Percentiles rank a stretch among this genome's conserved stretches.
phyloP scores from a whole-genome alignment of 257 asterid genomes.

The Salvia miltiorrhiza region DNA sequence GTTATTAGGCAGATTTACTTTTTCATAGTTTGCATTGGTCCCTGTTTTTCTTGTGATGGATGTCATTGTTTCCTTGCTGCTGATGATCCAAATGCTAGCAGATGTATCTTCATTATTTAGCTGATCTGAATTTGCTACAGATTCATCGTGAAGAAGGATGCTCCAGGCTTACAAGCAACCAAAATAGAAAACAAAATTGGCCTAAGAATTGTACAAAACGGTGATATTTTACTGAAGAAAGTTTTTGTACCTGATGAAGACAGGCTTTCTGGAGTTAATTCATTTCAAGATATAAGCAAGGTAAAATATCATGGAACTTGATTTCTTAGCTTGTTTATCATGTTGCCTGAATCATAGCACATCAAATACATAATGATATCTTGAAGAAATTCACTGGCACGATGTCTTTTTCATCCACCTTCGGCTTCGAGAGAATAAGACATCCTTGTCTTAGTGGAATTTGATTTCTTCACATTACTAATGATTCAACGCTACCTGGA shows the following conservation, averaged over 20 bases:
- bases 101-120: neutral
- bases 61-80: neutral
- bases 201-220: conserved; percentile 88
- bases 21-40: neutral
- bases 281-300: conserved; percentile 92
- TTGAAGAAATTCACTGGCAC: conserved; percentile 3
- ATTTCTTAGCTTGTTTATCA: neutral
- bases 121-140: conserved; percentile 43
- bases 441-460: neutral
- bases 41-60: neutral
- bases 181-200: conserved; percentile 95
- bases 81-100: conserved; percentile 1
- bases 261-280: conserved; percentile 80
- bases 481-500: conserved; percentile 20
- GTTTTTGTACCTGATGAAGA: conserved; percentile 95
- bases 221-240: conserved; percentile 72
- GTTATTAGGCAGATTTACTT: neutral
- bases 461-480: neutral
- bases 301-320: conserved; percentile 37
- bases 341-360: conserved; percentile 1
- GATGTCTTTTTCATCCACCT: neutral
- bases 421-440: neutral
- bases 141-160: conserved; percentile 71
- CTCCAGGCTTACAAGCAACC: conserved; percentile 87
- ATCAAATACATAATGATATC: conserved; percentile 2